Base-by-base conservation (phyloP, 306 rosid species). In the Prunus armeniaca region DNA sequence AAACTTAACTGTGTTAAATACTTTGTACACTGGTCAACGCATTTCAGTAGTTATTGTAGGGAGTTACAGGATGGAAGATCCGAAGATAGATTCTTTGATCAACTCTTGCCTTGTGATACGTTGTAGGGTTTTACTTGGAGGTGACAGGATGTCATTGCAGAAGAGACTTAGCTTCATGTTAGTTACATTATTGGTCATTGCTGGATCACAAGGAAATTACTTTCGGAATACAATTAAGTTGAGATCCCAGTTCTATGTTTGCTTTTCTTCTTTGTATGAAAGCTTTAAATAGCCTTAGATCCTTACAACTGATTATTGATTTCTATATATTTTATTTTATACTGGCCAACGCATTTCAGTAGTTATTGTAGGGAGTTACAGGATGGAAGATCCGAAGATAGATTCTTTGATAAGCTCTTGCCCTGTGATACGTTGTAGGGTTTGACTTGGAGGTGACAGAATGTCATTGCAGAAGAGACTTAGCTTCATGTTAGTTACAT, bases 361-460 rank as follows among this genome's bases (percentile, higher is more conserved):
- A 57, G 71, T 46, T 76, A 66, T 62, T 60, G 62, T 79, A 68
- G 82, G 86, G 82, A 50, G 32, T 81, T 85, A 79, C 78, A 4
- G 67, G 65, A 46, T 71, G 71, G 62, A 75, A 75, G 80, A 28
- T 28, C 32, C 32, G 4, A 28, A 28, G 4, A 60, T 62, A 62
- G 65, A 81, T 75, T 75, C 66, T 52, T 63, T 25, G 25, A 25
- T 72, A 68, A 65, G 9, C 54, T 52, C 72, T 55, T 73, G 68
- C 80, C 71, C 76, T 77, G 76, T 54, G 72, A 32, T 69, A 50
- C 25, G 49, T 32, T 69, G 73, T 74, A 20, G 57, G 64, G 47
- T 34, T 79, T 72, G 79, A 65, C 19, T 9, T 54, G 46, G 46
- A 64, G 69, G 57, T 62, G 61, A 67, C 65, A 14, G 13, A 60